Conservation (phyloP, 805 yeast species). For the Clavispora phyllophila region DNA sequence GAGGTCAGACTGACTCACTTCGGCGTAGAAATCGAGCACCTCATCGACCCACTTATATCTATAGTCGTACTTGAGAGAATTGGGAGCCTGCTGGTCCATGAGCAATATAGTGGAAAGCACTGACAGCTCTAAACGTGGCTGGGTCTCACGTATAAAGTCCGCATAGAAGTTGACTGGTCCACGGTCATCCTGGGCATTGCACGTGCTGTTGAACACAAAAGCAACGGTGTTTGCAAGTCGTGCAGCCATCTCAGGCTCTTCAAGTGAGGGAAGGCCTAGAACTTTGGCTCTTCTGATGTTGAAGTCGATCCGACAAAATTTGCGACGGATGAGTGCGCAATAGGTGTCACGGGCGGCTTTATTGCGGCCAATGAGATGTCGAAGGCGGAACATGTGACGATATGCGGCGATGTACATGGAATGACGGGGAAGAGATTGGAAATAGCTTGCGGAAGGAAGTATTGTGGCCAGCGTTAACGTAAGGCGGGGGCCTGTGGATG, state of each 20-base stretch:
- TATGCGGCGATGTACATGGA: slow-evolving; percentile 15
- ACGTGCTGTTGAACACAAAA: slow-evolving; percentile 15
- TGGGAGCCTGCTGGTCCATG: slow-evolving; percentile 12
- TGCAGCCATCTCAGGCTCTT: slow-evolving; percentile 1
- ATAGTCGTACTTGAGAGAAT: slow-evolving; percentile 6
- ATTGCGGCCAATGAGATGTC: slow-evolving; percentile 20
- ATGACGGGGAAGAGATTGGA: slow-evolving; percentile 6
- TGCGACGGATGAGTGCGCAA: slow-evolving; percentile 20
- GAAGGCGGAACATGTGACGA: slow-evolving; percentile 28
- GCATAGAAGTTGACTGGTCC: slow-evolving; percentile 5
- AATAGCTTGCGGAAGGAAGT: slow-evolving; percentile 2
- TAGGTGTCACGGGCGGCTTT: slow-evolving; percentile 11
- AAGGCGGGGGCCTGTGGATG: not conserved
- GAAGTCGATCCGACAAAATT: slow-evolving; percentile 12
- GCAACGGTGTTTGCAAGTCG: slow-evolving; percentile 15
- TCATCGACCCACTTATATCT: slow-evolving; percentile 11
- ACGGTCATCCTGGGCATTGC: slow-evolving; percentile 2
- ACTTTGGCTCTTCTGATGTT: slow-evolving; percentile 8
- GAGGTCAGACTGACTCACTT: not conserved
- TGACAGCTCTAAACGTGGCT: slow-evolving; percentile 5
- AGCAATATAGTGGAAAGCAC: slow-evolving; percentile 10
- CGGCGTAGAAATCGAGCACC: slow-evolving; percentile 4
- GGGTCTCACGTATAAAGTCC: slow-evolving; percentile 6
- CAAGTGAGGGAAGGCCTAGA: slow-evolving; percentile 4
- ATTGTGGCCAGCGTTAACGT: not conserved